Percentiles rank a stretch among this genome's conserved stretches.
phyloP scores from a whole-genome alignment of 768 basidiomycete genomes.

The Auricularia sp. region DNA sequence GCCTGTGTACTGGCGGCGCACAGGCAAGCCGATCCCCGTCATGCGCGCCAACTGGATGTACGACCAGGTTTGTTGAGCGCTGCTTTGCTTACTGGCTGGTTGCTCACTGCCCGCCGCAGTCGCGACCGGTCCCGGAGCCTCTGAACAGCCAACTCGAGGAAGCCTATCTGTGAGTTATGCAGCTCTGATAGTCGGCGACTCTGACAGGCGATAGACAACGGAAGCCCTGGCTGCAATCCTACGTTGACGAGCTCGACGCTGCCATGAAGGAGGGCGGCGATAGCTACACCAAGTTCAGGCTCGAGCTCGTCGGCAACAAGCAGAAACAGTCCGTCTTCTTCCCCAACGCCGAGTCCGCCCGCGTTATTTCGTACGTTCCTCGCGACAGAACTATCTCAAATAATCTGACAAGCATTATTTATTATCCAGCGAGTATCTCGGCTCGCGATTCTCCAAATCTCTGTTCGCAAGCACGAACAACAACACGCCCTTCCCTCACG shows the following conservation, averaged over 20 bases:
- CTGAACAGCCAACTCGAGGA: constrained; percentile 26
- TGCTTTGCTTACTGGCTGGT: not conserved
- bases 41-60: constrained; percentile 30
- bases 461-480: not conserved
- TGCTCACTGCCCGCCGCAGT: constrained; percentile 9
- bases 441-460: constrained; percentile 3
- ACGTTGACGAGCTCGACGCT: constrained; percentile 26
- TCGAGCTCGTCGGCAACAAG: constrained; percentile 13
- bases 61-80: constrained; percentile 17
- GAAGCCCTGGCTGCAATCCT: constrained; percentile 27
- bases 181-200: not conserved
- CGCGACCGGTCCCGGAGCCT: constrained; percentile 26
- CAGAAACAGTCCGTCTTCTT: constrained; percentile 23
- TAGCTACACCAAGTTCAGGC: constrained; percentile 29
- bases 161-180: constrained; percentile 16
- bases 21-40: constrained; percentile 25
- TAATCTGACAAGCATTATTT: no score
- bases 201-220: constrained; percentile 11
- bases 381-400: no score
- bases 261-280: constrained; percentile 23
- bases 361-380: constrained; percentile 6
- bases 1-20: constrained; percentile 31
- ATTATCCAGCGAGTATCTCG: constrained; percentile 1
- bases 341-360: constrained; percentile 25
- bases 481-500: constrained; percentile 17